These are phyloP conservation scores for Coniochaeta ligniaria DNA, from an alignment of 2,329 filamentous ascomycete genomes.

Conservation along the genomic window DNA sequence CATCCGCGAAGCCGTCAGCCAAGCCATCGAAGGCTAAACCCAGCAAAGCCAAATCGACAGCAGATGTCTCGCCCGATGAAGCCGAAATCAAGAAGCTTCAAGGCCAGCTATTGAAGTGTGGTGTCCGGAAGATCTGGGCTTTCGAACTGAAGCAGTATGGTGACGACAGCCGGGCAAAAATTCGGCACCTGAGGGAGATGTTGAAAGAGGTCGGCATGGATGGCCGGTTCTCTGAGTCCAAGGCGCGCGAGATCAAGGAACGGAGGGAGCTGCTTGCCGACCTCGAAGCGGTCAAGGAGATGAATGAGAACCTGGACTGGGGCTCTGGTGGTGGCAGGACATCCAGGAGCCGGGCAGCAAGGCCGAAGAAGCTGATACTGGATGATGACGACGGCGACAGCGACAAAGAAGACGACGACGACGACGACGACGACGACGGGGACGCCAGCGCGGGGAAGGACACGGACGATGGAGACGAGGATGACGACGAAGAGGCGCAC, in stretches of 20 bases:
- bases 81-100: conserved; percentile 85
- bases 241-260: conserved; percentile 82
- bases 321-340: conserved; percentile 42
- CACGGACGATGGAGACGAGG: conserved; percentile 21
- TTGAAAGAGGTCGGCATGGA: conserved; percentile 80
- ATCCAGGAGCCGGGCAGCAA: conserved; percentile 32
- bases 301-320: conserved; percentile 61
- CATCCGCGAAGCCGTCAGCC: conserved; percentile 27
- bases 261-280: conserved; percentile 77
- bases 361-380: conserved; percentile 28
- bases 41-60: conserved; percentile 15
- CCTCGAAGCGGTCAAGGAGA: conserved; percentile 76
- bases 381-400: conserved; percentile 23
- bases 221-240: conserved; percentile 78
- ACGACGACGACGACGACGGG: conserved; percentile 19
- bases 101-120: conserved; percentile 80
- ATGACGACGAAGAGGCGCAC: conserved; percentile 23
- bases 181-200: conserved; percentile 72
- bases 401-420: conserved; percentile 17
- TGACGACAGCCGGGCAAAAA: conserved; percentile 69
- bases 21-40: conserved; percentile 29
- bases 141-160: conserved; percentile 72
- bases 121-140: conserved; percentile 85
- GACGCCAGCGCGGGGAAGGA: conserved; percentile 17
- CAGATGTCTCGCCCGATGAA: conserved; percentile 50